Percentiles rank a stretch among this genome's conserved stretches.
Conservation (phyloP, 805 yeast genomes). For the Candida yuanshanica region DNA sequence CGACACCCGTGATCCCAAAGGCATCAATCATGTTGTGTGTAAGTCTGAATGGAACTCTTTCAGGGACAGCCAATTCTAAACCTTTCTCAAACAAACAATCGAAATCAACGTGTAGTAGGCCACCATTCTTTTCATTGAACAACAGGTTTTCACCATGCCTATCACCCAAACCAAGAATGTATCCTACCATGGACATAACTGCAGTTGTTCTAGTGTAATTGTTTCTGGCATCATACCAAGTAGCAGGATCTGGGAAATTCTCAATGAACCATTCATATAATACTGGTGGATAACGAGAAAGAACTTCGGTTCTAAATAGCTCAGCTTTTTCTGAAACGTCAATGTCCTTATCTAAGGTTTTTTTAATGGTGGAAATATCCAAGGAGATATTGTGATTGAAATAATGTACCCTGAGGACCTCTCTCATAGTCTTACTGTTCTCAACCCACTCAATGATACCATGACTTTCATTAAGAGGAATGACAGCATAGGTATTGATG, state of each 20-base stretch:
- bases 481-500: constrained; percentile 80
- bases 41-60: constrained; percentile 87
- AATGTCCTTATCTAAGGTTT: constrained; percentile 20
- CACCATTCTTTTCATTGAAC: constrained; percentile 67
- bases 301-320: constrained; percentile 28
- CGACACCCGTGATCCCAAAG: constrained; percentile 79
- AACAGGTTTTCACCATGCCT: constrained; percentile 92
- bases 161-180: constrained; percentile 90
- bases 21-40: constrained; percentile 90
- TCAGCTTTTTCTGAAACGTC: constrained; percentile 29
- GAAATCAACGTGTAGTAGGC: constrained; percentile 88
- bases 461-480: constrained; percentile 78
- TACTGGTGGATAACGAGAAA: constrained; percentile 52
- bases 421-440: constrained; percentile 65
- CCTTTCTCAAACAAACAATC: constrained; percentile 92
- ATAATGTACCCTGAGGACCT: constrained; percentile 44
- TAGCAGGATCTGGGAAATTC: constrained; percentile 80
- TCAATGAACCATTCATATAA: constrained; percentile 85
- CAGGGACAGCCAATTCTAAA: constrained; percentile 72
- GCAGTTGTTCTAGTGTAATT: constrained; percentile 75
- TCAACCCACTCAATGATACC: constrained; percentile 92
- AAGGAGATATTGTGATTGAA: constrained; percentile 33
- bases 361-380: constrained; percentile 23
- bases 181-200: constrained; percentile 97
- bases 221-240: constrained; percentile 80